Base-by-base conservation (phyloP, 2,329 filamentous ascomycete species). In the Macrophomina pseudophaseolina region DNA sequence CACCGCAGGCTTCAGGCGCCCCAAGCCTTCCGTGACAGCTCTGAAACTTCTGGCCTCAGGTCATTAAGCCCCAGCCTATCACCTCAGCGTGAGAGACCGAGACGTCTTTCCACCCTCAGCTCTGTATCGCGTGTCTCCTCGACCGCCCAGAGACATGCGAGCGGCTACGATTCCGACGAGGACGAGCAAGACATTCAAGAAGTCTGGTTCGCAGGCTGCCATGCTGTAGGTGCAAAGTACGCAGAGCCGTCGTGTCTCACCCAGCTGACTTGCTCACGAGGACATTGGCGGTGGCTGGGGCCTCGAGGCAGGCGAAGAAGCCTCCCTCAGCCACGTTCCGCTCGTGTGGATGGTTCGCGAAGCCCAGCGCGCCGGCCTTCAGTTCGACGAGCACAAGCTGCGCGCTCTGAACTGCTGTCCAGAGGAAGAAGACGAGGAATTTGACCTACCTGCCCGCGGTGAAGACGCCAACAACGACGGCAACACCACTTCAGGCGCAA, bases 251-350 rank as follows among this genome's bases (percentile, higher is more conserved):
- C 23, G 16, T 9, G 16, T 2, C 11, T 1, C 2, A 42, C 38
- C 12, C 7, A 23, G 12, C 48, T 44, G 16, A 66, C 16, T 5
- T 9, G 11, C 23, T 23, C 23, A 23, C 16, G 38, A 66, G 75
- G 91, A 94, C 69, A 88, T 94, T 35, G 91, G 91, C 1, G 91
- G 91, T 9, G 91, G 91, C 0, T 93, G 91, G 91, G 79, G 85
- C 4, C 79, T 86, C 0, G 76, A 81, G 0, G 81, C 81, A 0
- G 83, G 82, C 30, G 90, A 91, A 73, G 70, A 77, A 33, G 81
- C 80, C 70, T 84, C 88, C 7, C 81, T 91, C 30, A 91, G 88
- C 69, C 89, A 92, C 71, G 84, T 89, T 1, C 88, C 90, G 0
- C 81, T 92, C 1, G 85, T 89, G 0, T 92, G 90, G 86, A 92